Conservation (phyloP, 2,329 filamentous ascomycete species). For the Bipolaris zeicola region DNA sequence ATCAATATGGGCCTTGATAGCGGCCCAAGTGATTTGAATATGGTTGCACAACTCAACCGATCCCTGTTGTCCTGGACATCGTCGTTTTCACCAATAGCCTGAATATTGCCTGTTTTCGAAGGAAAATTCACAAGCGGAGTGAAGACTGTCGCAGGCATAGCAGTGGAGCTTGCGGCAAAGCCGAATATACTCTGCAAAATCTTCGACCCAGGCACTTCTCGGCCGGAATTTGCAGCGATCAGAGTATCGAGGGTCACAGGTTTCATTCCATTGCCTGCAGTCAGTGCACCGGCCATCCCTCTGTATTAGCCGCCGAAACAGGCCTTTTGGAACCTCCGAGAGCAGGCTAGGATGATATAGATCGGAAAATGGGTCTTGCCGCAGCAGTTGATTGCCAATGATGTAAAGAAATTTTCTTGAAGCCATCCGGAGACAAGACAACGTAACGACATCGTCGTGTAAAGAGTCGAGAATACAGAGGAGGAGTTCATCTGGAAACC, state of each 20-base stretch:
- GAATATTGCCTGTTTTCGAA: neutral
- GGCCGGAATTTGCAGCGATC: neutral
- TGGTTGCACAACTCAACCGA: slow-evolving; percentile 25
- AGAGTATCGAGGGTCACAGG: neutral
- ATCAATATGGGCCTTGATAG: slow-evolving; percentile 23
- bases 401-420: neutral
- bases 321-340: neutral
- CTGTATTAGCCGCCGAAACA: neutral
- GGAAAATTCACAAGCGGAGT: neutral
- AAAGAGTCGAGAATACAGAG: slow-evolving; percentile 23
- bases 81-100: neutral
- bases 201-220: neutral
- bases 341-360: neutral
- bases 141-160: neutral
- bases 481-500: slow-evolving; percentile 24
- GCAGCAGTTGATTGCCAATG: neutral
- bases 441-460: neutral
- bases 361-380: neutral
- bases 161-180: neutral
- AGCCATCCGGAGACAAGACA: neutral
- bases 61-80: slow-evolving; percentile 23
- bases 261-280: neutral
- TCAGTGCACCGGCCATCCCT: neutral
- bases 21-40: slow-evolving; percentile 25
- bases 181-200: no score